These are phyloP conservation scores for Sugiyamaella neomexicana DNA, from an alignment of 1,139 yeast species.

Conservation along the genomic window DNA sequence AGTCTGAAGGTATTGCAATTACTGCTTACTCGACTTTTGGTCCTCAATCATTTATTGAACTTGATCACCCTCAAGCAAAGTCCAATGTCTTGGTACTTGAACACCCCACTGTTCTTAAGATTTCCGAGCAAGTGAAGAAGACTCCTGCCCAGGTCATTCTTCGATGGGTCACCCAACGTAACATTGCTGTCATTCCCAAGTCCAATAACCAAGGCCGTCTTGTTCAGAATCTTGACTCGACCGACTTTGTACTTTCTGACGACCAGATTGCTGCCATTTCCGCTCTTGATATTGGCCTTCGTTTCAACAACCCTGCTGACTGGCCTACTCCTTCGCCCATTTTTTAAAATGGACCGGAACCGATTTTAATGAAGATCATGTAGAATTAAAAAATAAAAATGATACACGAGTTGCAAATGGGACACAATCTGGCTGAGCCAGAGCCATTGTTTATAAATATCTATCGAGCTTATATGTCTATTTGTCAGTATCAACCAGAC, in stretches of 20 bases:
- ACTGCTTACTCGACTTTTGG: constrained; percentile 78
- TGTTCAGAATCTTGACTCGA: constrained; percentile 55
- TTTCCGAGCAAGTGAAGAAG: constrained; percentile 55
- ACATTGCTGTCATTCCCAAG: constrained; percentile 69
- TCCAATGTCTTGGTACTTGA: constrained; percentile 56
- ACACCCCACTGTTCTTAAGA: constrained; percentile 48
- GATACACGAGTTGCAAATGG: neutral
- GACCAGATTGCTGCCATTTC: constrained; percentile 47
- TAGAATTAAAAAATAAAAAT: constrained; percentile 1
- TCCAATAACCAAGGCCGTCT: constrained; percentile 59
- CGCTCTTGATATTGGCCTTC: constrained; percentile 61
- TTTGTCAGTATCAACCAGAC: too few relatives aligned
- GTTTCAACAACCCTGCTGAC: constrained; percentile 85
- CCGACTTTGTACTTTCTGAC: constrained; percentile 55
- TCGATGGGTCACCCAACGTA: constrained; percentile 72
- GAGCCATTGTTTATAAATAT: too few relatives aligned
- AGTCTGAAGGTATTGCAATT: constrained; percentile 61
- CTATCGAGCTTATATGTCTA: too few relatives aligned
- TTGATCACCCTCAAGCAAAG: constrained; percentile 51
- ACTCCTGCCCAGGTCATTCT: constrained; percentile 63
- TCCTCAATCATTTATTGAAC: constrained; percentile 62
- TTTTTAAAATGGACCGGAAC: constrained; percentile 36
- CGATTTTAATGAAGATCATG: constrained; percentile 9
- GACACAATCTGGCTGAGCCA: too few relatives aligned
- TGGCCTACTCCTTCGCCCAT: constrained; percentile 62